phyloP scores from a whole-genome alignment of 2,329 filamentous ascomycete species.

The Neonectria magnoliae region DNA sequence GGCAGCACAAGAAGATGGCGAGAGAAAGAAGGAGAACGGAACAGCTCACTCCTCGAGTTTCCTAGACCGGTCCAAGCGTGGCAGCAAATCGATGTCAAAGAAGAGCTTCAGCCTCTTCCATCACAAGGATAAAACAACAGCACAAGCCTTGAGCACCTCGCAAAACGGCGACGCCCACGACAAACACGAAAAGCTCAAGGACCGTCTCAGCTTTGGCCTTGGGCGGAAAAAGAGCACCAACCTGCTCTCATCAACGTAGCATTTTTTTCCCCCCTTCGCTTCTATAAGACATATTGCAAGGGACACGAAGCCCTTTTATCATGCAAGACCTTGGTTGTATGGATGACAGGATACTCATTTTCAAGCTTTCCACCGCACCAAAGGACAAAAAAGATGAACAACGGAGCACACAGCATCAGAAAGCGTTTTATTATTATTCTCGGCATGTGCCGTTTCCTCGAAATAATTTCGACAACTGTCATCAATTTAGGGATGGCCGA shows the following conservation, averaged over 20 bases:
- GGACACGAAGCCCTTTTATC: conserved; percentile 22
- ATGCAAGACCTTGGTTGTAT: conserved; percentile 26
- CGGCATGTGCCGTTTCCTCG: conserved; percentile 16
- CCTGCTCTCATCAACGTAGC: conserved; percentile 44
- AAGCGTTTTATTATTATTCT: conserved; percentile 19
- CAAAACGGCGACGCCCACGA: conserved; percentile 36
- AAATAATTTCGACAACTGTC: conserved; percentile 11
- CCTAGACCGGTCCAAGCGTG: conserved; percentile 74
- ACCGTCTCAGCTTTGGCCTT: conserved; percentile 73
- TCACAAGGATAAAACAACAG: conserved; percentile 59
- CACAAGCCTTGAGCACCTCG: conserved; percentile 34
- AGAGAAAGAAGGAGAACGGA: conserved; percentile 52
- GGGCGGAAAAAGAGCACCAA: conserved; percentile 77
- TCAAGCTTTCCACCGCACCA: conserved; percentile 28
- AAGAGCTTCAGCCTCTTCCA: conserved; percentile 75
- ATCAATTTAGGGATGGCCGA: conserved; percentile 9
- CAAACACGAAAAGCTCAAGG: conserved; percentile 66
- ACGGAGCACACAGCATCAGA: conserved; percentile 26
- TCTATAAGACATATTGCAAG: conserved; percentile 24
- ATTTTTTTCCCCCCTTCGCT: neutral
- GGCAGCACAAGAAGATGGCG: conserved; percentile 63
- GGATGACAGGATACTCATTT: conserved; percentile 40
- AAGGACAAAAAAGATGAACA: conserved; percentile 27
- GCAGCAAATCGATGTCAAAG: conserved; percentile 81
- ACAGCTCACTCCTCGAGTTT: conserved; percentile 56